These are phyloP conservation scores for Zhuliangozyma parablackwelliae DNA, from an alignment of 1,139 yeast species.

Conservation along the genomic window DNA sequence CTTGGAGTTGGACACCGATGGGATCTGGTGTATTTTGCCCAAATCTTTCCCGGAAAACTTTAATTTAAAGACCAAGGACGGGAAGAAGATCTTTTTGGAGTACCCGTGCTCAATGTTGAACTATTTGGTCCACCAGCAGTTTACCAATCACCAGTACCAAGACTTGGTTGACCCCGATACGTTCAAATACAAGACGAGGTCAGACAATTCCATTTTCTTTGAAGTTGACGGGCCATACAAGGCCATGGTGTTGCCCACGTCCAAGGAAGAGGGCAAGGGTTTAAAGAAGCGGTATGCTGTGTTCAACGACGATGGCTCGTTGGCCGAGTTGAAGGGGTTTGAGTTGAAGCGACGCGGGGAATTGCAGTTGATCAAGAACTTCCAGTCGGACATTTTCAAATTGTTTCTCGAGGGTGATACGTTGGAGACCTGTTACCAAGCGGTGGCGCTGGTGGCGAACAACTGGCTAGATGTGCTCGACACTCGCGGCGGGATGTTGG, in stretches of 20 bases:
- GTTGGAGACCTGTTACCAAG: slow-evolving; percentile 73
- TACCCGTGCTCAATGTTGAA: slow-evolving; percentile 97
- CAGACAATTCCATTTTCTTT: slow-evolving; percentile 93
- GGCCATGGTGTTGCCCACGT: slow-evolving; percentile 96
- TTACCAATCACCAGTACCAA: slow-evolving; percentile 94
- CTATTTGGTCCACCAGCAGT: slow-evolving; percentile 82
- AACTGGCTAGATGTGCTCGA: slow-evolving; percentile 95
- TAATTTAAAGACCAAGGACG: slow-evolving; percentile 65
- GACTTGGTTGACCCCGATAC: slow-evolving; percentile 67
- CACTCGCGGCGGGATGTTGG: slow-evolving; percentile 79
- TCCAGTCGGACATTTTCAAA: slow-evolving; percentile 91
- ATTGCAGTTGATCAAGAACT: slow-evolving; percentile 84
- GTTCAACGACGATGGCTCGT: slow-evolving; percentile 86
- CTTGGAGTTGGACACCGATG: slow-evolving; percentile 94
- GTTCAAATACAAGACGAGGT: slow-evolving; percentile 66
- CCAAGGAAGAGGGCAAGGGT: slow-evolving; percentile 96
- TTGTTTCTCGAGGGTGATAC: slow-evolving; percentile 82
- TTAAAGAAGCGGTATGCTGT: slow-evolving; percentile 96
- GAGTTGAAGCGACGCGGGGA: slow-evolving; percentile 97
- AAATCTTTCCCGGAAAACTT: slow-evolving; percentile 88
- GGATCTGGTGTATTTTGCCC: slow-evolving; percentile 98
- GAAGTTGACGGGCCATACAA: slow-evolving; percentile 99
- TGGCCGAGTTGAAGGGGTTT: slow-evolving; percentile 95
- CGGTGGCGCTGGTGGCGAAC: slow-evolving; percentile 91
- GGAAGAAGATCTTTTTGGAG: slow-evolving; percentile 72